Base-by-base conservation (phyloP, 805 yeast species). In the Metschnikowia noctiluminum region DNA sequence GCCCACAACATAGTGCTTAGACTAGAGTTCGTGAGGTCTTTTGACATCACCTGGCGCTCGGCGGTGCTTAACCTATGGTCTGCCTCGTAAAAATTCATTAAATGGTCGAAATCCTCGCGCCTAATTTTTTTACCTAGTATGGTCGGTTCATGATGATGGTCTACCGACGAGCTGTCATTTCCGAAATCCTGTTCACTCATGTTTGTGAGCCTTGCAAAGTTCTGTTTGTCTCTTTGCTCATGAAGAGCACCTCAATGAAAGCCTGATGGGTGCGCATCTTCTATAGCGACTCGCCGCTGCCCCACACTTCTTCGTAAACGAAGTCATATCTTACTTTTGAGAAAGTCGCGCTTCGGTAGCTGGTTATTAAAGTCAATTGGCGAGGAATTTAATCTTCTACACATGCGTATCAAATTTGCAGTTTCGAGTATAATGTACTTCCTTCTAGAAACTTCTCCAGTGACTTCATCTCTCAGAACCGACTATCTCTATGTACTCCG, bases 81-180 rank as follows among this genome's bases (percentile, higher is more conserved):
- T 35, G 68, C 69, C 37, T 78, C 77, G 52, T 79, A 77, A 57
- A 81, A 79, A 28, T 67, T 63, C 45, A 74, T 62, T 2, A 67
- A 61, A n/a, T 72, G 70, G 30, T 69, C 56, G 55, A 71, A 64
- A 50, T 70, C 71, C n/a, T 59, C 54, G 2, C 70, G 69, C 8
- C 64, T 57, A 30, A 71, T 60, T 45, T 56, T 60, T 28, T 48
- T 48, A 21, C 60, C 58, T 43, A 50, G 45, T 12, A 54, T 49
- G 6, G 46, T 49, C 7, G 54, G 46, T 30, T 44, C 48, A 6
- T 49, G 50, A 13, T 26, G 28, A 6, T 35, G 35, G 4, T 36
- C 38, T 31, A 41, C 10, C 10, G 39, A 30, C 8, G 31, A 15
- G 27, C 7, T 28, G n/a, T 30, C 36, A 28, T 41, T 40, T 27